Base-by-base conservation (phyloP, 805 yeast genomes). In the Tetrapisispora fleetii region DNA sequence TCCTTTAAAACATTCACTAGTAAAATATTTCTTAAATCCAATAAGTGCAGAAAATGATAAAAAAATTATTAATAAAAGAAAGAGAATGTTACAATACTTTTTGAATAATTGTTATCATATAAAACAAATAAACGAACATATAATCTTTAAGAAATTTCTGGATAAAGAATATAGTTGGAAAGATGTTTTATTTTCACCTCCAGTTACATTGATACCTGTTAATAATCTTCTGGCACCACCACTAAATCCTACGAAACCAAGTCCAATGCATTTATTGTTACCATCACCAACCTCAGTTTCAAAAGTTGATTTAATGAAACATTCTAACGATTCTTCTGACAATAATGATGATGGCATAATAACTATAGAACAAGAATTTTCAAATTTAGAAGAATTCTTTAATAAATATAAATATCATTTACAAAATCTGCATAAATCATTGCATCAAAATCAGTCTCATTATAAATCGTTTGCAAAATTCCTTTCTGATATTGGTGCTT, bases 81-180 rank as follows among this genome's bases (percentile, higher is more conserved):
- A 81, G 58, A 70, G 96, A 50, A 75, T 85, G 75, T 74, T 90
- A 41, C 73, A 84, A 0, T 80, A 78, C 21, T 93, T 93, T 59
- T 71, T 93, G 49, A 85, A 85, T 59, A 74, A 89, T 52, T 91
- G 98, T 63, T 58, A 78, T 47, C 64, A 68, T 10, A 79, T 81
- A 43, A 69, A 71, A 1, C 77, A 74, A 53, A 73, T 93, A 21
- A 67, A 79, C 37, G 72, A 73, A 24, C 77, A 81, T 53, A 73
- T 74, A 18, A 79, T 85, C 21, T 86, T 89, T 58, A 75, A 79
- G 38, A 79, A 83, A 59, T 93, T 93, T 59, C 65, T 93, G 49
- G 93, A 89, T 60, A 95, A 98, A 7, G 83, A 83, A 51, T 79
- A 86, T 13, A 77, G 78, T 54, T 93, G 96, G 91, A 72, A 76